Conservation (phyloP, 345 rosid genomes). For the Citrus unshiu region DNA sequence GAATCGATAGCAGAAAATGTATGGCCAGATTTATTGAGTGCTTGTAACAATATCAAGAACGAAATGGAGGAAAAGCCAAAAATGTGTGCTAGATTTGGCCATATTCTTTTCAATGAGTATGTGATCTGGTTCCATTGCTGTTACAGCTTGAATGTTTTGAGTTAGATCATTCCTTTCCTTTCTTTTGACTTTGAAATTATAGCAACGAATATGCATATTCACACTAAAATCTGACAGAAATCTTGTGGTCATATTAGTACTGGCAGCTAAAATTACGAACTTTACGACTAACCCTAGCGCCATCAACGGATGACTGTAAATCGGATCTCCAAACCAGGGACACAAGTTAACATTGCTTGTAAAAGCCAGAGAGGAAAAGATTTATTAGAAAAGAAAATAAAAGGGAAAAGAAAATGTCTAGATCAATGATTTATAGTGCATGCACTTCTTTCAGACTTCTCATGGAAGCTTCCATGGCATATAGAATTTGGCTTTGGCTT, state of each 20-base stretch:
- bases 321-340: neutral
- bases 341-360: neutral
- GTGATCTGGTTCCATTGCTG: neutral
- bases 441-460: neutral
- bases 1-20: conserved; percentile 19
- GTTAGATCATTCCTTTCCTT: neutral
- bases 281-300: neutral
- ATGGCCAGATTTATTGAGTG: conserved; percentile 19
- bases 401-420: neutral
- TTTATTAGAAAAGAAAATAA: neutral
- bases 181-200: neutral
- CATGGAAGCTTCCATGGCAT: neutral
- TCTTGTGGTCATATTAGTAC: no score
- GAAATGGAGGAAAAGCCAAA: conserved; percentile 15
- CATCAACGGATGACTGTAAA: neutral
- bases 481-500: neutral
- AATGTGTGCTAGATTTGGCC: conserved; percentile 29
- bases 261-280: no score
- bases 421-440: neutral
- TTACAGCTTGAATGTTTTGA: neutral
- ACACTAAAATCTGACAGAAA: no score
- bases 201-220: no score
- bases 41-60: conserved; percentile 14
- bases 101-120: conserved; percentile 19
- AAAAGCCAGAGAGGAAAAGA: neutral